Percentiles rank a stretch among this genome's conserved stretches.
Conservation (phyloP, 1,139 yeast genomes). For the Candida sanyaensis region DNA sequence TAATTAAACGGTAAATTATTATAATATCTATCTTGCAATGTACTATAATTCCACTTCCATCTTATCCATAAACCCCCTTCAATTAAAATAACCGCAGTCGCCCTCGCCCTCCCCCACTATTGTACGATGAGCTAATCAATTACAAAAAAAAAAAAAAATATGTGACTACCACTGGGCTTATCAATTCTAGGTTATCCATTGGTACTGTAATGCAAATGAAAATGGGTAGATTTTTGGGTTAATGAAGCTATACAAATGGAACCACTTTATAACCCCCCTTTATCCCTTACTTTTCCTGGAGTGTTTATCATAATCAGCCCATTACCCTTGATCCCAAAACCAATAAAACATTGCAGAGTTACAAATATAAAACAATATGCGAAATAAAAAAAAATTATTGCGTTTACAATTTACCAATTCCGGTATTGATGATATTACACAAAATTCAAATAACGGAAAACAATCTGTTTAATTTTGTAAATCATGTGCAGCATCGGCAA, state of each 20-base stretch:
- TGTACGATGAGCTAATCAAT: background rate
- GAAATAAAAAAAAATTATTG: background rate
- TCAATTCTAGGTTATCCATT: background rate
- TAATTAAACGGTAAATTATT: too few species aligned
- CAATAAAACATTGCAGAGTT: background rate
- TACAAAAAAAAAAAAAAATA: too few species aligned
- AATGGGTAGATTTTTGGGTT: too few species aligned
- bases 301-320: background rate
- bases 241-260: too few species aligned
- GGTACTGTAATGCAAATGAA: background rate
- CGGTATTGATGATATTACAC: background rate
- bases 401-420: conserved; percentile 2
- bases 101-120: background rate
- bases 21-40: too few species aligned
- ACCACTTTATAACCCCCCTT: background rate
- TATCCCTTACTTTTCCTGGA: too few species aligned
- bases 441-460: background rate
- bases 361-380: background rate
- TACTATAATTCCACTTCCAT: too few species aligned
- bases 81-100: background rate
- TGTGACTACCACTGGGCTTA: background rate
- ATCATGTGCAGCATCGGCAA: conserved; percentile 2
- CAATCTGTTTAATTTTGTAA: background rate
- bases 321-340: background rate
- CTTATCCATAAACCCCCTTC: too few species aligned